phyloP scores from a whole-genome alignment of 257 asterid genomes.

The Verbascum thapsus region DNA sequence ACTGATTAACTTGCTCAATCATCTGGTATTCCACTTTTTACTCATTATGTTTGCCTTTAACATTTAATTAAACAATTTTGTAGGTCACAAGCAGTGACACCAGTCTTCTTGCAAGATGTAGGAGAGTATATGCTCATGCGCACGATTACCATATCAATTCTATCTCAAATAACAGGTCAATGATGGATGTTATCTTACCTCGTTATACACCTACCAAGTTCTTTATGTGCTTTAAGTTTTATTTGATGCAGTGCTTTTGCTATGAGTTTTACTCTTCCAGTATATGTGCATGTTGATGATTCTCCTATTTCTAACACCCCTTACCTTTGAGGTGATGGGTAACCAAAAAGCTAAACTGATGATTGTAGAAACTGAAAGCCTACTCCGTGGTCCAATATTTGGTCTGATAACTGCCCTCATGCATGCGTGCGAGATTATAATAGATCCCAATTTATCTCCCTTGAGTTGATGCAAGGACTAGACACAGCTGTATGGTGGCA shows the following conservation, averaged over 20 bases:
- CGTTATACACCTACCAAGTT: not conserved
- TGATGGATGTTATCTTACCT: slow-evolving; percentile 25
- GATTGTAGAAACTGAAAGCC: slow-evolving; percentile 20
- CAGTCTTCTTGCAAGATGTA: slow-evolving; percentile 76
- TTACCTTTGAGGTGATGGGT: slow-evolving; percentile 17
- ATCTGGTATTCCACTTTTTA: slow-evolving; percentile 5
- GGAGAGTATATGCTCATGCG: slow-evolving; percentile 90
- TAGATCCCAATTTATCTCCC: not conserved
- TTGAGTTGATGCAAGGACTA: slow-evolving; percentile 9
- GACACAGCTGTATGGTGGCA: slow-evolving; percentile 11
- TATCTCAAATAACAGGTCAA: slow-evolving; percentile 81
- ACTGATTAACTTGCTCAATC: slow-evolving; percentile 6
- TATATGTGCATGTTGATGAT: slow-evolving; percentile 10
- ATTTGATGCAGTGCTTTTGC: slow-evolving; percentile 5
- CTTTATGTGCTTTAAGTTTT: slow-evolving; percentile 17
- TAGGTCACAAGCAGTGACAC: slow-evolving; percentile 81
- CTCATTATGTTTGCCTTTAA: slow-evolving; percentile 21
- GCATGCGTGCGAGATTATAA: not conserved
- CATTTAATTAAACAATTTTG: slow-evolving; percentile 31
- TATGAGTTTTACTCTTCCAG: not conserved
- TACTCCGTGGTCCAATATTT: slow-evolving; percentile 17
- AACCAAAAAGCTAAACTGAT: slow-evolving; percentile 17
- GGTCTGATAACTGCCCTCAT: slow-evolving; percentile 7
- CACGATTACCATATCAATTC: slow-evolving; percentile 92
- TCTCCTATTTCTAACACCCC: slow-evolving; percentile 18